Base-by-base conservation (phyloP, 495 filamentous ascomycete species). In the Aspergillus sclerotiicarbonarius region DNA sequence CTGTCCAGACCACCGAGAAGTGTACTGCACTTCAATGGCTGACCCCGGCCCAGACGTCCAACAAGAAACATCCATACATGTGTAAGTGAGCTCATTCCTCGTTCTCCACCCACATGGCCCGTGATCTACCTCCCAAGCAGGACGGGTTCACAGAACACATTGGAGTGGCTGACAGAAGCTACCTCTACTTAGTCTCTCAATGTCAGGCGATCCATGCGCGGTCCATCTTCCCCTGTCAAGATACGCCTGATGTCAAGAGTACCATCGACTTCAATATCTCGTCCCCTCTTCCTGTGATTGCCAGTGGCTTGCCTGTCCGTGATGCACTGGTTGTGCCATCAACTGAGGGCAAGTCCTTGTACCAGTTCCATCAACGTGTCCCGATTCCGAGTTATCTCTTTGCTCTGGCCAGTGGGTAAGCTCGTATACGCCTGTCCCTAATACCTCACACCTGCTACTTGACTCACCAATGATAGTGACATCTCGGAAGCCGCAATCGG, bases 11-110 rank as follows among this genome's bases (percentile, higher is more conserved):
- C 9, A 97, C 92, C 2, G 81, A 89, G 15, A 82, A 89, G 59
- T 96, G 93, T 70, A 96, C 92, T 7, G 93, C 92, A 0, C 78
- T 97, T 49, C 92, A 96, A 73, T 98, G 93, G 93, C 76, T 98
- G 71, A 90, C 86, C 0, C 88, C 90, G 8, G 86, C 87, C 20
- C 93, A 98, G 76, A 96, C 93, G 4, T 89, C 87, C 46, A 96
- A 94, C 79, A 90, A 89, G 71, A 92, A 92, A 64, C 87, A 91
- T 62, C 93, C 93, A 8, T 97, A 96, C 69, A 94, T 97, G 86
- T 97, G 83, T 85, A 76, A 62, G 79, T 69, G n/a, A 15, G 56
- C 21, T 16, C 8, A 29, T 35, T 21, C 15, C 25, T 25, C 25
- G 2, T 25, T 2, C 25, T 25, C 25, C 25, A 5, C 25, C 25